Evolutionary conservation across 176 grass and related monocot species (phyloP), one percentile per base, ranked within the genome.

Genomic region (Bonia amplexicaulis): DNA sequence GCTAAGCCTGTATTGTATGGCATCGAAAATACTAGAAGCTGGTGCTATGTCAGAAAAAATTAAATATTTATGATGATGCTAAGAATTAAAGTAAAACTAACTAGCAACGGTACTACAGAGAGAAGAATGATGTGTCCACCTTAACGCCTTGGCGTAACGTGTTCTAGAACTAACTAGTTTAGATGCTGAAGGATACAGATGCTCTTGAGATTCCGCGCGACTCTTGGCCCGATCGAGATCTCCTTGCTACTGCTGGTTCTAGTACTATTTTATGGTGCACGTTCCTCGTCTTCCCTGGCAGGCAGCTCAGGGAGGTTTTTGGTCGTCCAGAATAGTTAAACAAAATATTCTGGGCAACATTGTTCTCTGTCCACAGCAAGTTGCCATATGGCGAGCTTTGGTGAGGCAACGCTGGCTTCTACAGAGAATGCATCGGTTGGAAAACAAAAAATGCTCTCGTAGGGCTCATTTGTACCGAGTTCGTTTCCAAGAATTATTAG

Each of bases 241-340:
- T 61, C 9, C 14, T 53, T 1, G 46, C 41, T 44, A 10, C 41
- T 44, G 41, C 41, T 44, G 2, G 1, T 10, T 10, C 8, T 2
- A 16, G 9, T 17, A 48, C 35, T 20, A 7, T 17, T 85, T 46
- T 59, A 68, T 27, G 66, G 10, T 3, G 64, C 80, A 71, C 31
- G 53, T 83, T 77, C 29, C 49, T 76, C 25, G 33, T 41, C 20
- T 76, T 69, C 78, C 26, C 85, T 47, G 68, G 23, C 77, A 46
- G 64, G 6, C 20, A 44, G 41, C 14, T 37, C 64, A 39, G 27
- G 41, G 78, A 37, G 20, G 22, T 76, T 71, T 25, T 37, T 33
- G 7, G 61, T 26, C 26, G 19, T 58, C 1, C 10, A 41, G n/a
- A 61, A 19, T 81, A 54, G 6, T 47, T 65, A 58, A 67, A 26